These are phyloP conservation scores for Albugo laibachii DNA, from an alignment of 352 stramenopile genomes.

Conservation along the genomic window DNA sequence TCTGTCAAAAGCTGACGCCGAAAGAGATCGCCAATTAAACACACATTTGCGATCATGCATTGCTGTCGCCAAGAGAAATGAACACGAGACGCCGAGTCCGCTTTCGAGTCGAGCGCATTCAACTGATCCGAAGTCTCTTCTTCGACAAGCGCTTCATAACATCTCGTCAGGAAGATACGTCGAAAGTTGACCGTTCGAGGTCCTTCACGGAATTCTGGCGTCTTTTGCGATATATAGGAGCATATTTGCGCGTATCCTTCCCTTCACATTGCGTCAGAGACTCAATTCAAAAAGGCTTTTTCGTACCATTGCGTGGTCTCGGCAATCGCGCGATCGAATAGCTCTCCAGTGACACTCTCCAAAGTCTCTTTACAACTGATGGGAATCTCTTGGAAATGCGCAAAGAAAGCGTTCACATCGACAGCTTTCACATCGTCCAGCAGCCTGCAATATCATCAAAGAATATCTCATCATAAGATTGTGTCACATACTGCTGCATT, in stretches of 20 bases:
- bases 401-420: slow-evolving; percentile 19
- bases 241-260: slow-evolving; percentile 34
- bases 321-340: slow-evolving; percentile 60
- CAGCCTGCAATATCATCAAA: slow-evolving; percentile 11
- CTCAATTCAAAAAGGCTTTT: background rate
- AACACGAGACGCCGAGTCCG: background rate
- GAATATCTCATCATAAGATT: too few species aligned
- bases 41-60: slow-evolving; percentile 59
- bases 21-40: slow-evolving; percentile 56
- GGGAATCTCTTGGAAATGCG: slow-evolving; percentile 30
- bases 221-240: slow-evolving; percentile 34
- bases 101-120: slow-evolving; percentile 1
- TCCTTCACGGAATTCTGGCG: slow-evolving; percentile 66
- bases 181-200: slow-evolving; percentile 71
- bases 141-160: slow-evolving; percentile 65
- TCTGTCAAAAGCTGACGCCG: slow-evolving; percentile 56
- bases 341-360: slow-evolving; percentile 34
- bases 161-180: slow-evolving; percentile 52
- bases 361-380: slow-evolving; percentile 56
- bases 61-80: slow-evolving; percentile 52
- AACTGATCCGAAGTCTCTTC: slow-evolving; percentile 9
- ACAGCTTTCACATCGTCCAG: slow-evolving; percentile 29
- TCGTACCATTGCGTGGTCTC: slow-evolving; percentile 26
- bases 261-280: background rate
- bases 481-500: slow-evolving; percentile 1